A percentile compares a stretch with the other conserved stretches of the same genome.
Conservation (phyloP, 371 early-diverging fungal genomes). For the Saksenaea vasiformis region DNA sequence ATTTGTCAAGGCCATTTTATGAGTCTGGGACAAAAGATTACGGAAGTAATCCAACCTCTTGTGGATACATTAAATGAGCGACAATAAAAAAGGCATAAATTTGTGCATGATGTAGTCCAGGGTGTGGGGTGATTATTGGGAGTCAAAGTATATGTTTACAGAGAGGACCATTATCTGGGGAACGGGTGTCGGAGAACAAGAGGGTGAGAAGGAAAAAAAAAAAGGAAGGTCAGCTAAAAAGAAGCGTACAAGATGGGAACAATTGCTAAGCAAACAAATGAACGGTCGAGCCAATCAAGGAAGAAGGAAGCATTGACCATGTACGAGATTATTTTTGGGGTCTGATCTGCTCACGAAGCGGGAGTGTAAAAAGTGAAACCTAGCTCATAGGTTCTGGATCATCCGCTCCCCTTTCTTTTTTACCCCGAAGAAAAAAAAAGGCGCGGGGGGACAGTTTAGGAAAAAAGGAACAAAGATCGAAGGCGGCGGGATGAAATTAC, state of each 20-base stretch:
- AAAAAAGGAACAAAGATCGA: background rate
- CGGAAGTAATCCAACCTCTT: background rate
- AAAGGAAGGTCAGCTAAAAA: background rate
- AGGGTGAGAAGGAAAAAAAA: background rate
- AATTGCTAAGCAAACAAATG: background rate
- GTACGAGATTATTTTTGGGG: background rate
- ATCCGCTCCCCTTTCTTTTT: background rate
- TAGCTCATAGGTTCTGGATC: background rate
- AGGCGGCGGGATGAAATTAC: background rate
- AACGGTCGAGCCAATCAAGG: background rate
- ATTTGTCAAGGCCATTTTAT: background rate
- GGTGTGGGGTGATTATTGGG: background rate
- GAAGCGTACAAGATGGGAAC: background rate
- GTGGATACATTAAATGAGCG: conserved; percentile 1
- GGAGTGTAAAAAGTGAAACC: conserved; percentile 2
- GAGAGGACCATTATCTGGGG: too few species aligned
- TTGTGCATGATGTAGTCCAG: background rate
- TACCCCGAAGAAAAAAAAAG: background rate
- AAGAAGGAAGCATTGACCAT: background rate
- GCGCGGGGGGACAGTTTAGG: background rate
- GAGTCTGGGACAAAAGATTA: conserved; percentile 1
- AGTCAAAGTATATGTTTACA: background rate
- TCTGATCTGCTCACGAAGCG: background rate
- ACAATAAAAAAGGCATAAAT: background rate
- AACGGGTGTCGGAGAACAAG: background rate